Base-by-base conservation (phyloP, 1,284 basidiomycete species). In the Trichosporon sp. region DNA sequence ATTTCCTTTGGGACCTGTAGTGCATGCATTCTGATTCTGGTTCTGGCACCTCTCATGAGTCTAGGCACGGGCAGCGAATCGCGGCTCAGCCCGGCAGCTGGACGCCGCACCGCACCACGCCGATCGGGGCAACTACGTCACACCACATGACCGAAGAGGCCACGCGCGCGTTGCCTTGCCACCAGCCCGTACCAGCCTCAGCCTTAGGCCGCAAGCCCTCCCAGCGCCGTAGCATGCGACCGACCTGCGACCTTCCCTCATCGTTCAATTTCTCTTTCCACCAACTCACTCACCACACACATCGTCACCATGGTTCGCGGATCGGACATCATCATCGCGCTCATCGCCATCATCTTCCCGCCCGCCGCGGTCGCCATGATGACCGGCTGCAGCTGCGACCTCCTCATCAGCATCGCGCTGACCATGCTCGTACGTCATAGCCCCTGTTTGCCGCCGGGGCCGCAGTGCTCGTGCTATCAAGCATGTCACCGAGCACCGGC, bases 331-430 rank as follows among this genome's bases (percentile, higher is more conserved):
- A 65, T 83, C 68, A 70, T 72, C 34, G 71, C 71, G 13, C 78
- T 83, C 65, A 79, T 83, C 68, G 71, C 92, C 18, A 92, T 96
- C 79, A 76, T 86, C 75, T 85, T 86, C 80, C 85, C 85, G 2
- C 85, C 85, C 27, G 83, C 83, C 2, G 82, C 90, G 0, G 91
- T 88, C 8, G 87, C 85, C 1, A 88, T 92, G 77, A 85, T 93
- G 73, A 89, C 91, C 1, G 91, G 91, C 27, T 92, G 91, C 81
- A 86, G 87, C 68, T 91, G 90, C 77, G 91, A 92, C 80, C 85
- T 92, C 47, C 85, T 92, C 73, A 92, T 94, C 84, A 92, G 91
- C 84, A 87, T 92, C 70, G 82, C 68, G 3, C 70, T 77, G 13
- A 75, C 75, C 9, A 32, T 72, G 6, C 67, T 77, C 15, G 75